phyloP scores from a whole-genome alignment of 495 filamentous ascomycete genomes.

The Echria macrotheca region DNA sequence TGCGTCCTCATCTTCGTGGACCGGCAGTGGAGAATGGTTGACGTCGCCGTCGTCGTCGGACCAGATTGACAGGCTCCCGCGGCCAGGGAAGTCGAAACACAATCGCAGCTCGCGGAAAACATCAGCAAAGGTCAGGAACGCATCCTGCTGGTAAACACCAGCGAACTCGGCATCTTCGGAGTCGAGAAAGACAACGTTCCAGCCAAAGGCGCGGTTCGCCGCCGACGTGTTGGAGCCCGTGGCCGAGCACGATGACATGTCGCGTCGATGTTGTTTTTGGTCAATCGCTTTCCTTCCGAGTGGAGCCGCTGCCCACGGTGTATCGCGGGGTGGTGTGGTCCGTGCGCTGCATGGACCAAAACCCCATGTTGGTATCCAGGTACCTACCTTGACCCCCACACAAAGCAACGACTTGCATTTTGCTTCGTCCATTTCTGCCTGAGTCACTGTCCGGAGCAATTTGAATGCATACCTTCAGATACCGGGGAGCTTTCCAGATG shows the following conservation, averaged over 20 bases:
- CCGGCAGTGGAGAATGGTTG: neutral
- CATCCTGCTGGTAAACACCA: neutral
- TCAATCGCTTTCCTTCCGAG: too few relatives aligned
- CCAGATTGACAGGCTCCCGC: neutral
- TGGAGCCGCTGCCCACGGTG: too few relatives aligned
- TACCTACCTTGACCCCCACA: too few relatives aligned
- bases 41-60: neutral
- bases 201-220: neutral
- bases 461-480: too few relatives aligned
- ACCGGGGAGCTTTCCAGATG: too few relatives aligned
- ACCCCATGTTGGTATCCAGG: too few relatives aligned
- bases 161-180: neutral
- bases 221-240: constrained; percentile 1
- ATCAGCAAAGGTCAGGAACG: neutral
- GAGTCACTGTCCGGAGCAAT: too few relatives aligned
- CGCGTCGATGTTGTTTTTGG: neutral
- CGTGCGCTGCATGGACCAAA: too few relatives aligned
- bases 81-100: constrained; percentile 1
- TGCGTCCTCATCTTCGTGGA: neutral
- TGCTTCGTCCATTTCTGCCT: too few relatives aligned
- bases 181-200: neutral
- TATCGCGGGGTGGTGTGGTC: too few relatives aligned
- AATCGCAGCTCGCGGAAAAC: constrained; percentile 2
- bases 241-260: neutral
- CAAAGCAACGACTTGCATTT: too few relatives aligned